Evolutionary conservation across 805 yeast species (phyloP).

Genomic region (Saturnispora saitoi): DNA sequence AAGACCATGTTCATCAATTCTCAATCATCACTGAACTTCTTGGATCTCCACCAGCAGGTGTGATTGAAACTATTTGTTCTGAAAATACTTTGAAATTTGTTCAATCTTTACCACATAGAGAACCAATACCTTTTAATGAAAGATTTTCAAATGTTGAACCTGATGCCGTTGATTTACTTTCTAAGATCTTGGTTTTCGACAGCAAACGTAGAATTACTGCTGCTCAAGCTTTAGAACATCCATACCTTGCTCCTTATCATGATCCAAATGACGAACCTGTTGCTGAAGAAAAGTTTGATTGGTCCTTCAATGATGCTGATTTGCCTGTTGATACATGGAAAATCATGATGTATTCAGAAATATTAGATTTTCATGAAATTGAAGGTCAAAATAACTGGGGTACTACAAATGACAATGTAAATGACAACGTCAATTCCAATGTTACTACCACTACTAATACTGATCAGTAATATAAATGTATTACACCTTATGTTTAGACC

Average conservation of each 20-base stretch:
- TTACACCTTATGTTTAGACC: too few species aligned
- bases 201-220: conserved; percentile 93
- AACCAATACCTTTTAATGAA: conserved; percentile 80
- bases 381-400: conserved; percentile 35
- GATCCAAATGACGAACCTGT: conserved; percentile 97
- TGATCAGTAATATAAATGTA: too few species aligned
- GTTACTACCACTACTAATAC: conserved; percentile 19
- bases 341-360: conserved; percentile 98
- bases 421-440: conserved; percentile 13
- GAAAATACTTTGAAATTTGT: conserved; percentile 93
- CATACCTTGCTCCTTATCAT: conserved; percentile 89
- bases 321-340: conserved; percentile 97
- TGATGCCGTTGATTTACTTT: conserved; percentile 79
- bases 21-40: conserved; percentile 91
- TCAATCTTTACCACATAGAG: conserved; percentile 84
- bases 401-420: conserved; percentile 8
- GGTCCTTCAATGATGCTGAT: conserved; percentile 98
- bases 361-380: conserved; percentile 89
- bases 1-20: conserved; percentile 97
- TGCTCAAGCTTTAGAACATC: conserved; percentile 80
- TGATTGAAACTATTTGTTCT: conserved; percentile 89
- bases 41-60: conserved; percentile 92
- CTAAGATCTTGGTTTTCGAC: conserved; percentile 88
- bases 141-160: conserved; percentile 75
- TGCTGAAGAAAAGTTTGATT: conserved; percentile 87